A percentile compares a stretch with the other conserved stretches of the same genome.
Conservation (phyloP, 345 rosid species). For the Populus ilicifolia region DNA sequence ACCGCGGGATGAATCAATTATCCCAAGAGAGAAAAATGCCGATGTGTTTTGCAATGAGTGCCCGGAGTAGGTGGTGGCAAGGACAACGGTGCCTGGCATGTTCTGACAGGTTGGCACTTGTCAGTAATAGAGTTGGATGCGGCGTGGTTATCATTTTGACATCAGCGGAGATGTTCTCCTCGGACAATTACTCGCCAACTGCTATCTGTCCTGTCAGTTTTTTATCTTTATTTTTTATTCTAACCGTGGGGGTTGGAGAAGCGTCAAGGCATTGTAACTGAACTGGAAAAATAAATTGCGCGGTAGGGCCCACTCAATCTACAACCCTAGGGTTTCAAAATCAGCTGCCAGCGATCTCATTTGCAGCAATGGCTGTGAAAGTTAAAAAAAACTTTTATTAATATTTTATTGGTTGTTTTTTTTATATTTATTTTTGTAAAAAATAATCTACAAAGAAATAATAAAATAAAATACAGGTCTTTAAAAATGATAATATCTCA, state of each 20-base stretch:
- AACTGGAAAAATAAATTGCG: background rate
- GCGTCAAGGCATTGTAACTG: background rate
- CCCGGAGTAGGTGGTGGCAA: too few species aligned
- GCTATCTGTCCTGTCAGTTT: background rate
- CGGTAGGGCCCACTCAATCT: constrained; percentile 7
- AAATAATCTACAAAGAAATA: too few species aligned
- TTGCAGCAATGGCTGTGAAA: too few species aligned
- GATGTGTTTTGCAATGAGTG: too few species aligned
- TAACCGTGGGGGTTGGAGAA: background rate
- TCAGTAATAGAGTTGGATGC: background rate
- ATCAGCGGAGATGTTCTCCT: background rate
- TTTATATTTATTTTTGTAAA: too few species aligned
- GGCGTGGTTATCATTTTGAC: background rate
- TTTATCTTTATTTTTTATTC: background rate
- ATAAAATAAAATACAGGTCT: too few species aligned
- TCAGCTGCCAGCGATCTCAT: background rate
- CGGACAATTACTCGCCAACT: background rate
- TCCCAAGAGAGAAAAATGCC: too few species aligned
- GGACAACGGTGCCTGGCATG: background rate
- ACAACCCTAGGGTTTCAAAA: background rate
- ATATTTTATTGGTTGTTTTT: too few species aligned
- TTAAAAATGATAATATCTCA: too few species aligned
- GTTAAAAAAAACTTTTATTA: background rate
- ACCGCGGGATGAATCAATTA: background rate
- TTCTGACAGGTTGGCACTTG: background rate